phyloP scores from a whole-genome alignment of 768 basidiomycete species.

The Polyporus arcularius region DNA sequence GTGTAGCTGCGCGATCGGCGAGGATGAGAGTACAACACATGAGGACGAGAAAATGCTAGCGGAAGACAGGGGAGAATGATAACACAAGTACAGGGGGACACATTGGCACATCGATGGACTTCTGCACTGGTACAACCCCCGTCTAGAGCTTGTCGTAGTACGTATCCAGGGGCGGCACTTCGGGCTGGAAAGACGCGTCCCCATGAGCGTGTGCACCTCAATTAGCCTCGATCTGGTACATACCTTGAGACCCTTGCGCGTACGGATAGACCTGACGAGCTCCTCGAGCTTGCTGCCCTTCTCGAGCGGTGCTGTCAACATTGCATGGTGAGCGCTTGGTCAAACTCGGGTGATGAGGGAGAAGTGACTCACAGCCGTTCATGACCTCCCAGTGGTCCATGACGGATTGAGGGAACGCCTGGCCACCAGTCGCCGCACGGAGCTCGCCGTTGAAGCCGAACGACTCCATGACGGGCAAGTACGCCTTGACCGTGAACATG shows the following conservation, averaged over 20 bases:
- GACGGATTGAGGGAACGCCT: conserved; percentile 97
- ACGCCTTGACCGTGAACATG: conserved; percentile 99
- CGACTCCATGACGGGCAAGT: conserved; percentile 87
- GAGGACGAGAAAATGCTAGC: conserved; percentile 16
- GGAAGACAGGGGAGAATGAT: conserved; percentile 21
- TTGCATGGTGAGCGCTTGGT: conserved; percentile 8
- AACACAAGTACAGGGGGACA: conserved; percentile 22
- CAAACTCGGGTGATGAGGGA: conserved; percentile 2
- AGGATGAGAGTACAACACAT: conserved; percentile 21
- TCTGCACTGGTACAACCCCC: conserved; percentile 26
- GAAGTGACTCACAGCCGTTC: conserved; percentile 65
- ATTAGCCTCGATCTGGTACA: conserved; percentile 5
- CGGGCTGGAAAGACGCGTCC: conserved; percentile 52
- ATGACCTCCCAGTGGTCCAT: conserved; percentile 93
- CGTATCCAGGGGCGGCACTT: conserved; percentile 82
- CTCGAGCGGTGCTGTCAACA: conserved; percentile 66
- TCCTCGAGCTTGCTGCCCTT: conserved; percentile 92
- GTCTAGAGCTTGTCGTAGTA: conserved; percentile 84
- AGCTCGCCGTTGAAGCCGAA: conserved; percentile 99
- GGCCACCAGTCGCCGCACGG: conserved; percentile 88
- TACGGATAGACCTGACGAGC: conserved; percentile 78
- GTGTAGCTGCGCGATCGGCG: conserved; percentile 15
- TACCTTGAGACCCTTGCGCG: conserved; percentile 94
- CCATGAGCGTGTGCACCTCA: neutral
- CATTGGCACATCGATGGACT: conserved; percentile 22